Percentiles rank a stretch among this genome's conserved stretches.
phyloP scores from a whole-genome alignment of 345 rosid species.

The Carallia pectinifolia region DNA sequence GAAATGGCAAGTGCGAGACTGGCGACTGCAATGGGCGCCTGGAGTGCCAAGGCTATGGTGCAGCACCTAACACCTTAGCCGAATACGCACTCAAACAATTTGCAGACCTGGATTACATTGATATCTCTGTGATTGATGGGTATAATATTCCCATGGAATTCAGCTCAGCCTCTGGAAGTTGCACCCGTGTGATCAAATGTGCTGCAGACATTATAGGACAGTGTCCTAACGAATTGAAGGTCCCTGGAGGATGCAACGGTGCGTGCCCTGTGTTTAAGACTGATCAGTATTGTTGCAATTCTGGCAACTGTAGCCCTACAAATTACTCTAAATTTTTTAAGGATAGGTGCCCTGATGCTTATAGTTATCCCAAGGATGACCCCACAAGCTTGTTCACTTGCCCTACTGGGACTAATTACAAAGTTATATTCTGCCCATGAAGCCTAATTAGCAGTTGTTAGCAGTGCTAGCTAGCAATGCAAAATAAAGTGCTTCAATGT shows the following conservation, averaged over 20 bases:
- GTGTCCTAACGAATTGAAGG: slow-evolving; percentile 39
- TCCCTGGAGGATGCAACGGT: slow-evolving; percentile 43
- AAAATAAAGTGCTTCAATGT: background rate
- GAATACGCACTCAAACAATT: slow-evolving; percentile 26
- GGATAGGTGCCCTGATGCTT: slow-evolving; percentile 53
- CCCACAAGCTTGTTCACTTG: slow-evolving; percentile 32
- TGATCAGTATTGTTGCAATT: slow-evolving; percentile 43
- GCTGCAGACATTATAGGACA: slow-evolving; percentile 32
- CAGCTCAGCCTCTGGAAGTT: slow-evolving; percentile 15
- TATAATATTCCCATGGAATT: slow-evolving; percentile 44
- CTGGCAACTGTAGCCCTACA: slow-evolving; percentile 44
- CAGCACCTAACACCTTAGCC: slow-evolving; percentile 33
- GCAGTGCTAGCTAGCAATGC: too few relatives aligned
- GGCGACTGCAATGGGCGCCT: slow-evolving; percentile 31
- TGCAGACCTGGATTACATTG: slow-evolving; percentile 27
- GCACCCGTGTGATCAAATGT: slow-evolving; percentile 27
- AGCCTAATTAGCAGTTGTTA: background rate
- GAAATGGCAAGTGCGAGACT: slow-evolving; percentile 19
- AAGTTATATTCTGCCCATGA: slow-evolving; percentile 39
- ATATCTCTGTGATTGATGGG: slow-evolving; percentile 38
- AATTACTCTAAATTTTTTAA: slow-evolving; percentile 42
- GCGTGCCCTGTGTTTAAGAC: slow-evolving; percentile 43
- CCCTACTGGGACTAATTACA: slow-evolving; percentile 33
- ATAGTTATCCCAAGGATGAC: slow-evolving; percentile 56
- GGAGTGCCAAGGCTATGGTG: slow-evolving; percentile 28